A percentile compares a stretch with the other conserved stretches of the same genome.
These are phyloP conservation scores for Symbiodinium natans DNA, from an alignment of 73 alveolate species.

Conservation along the genomic window DNA sequence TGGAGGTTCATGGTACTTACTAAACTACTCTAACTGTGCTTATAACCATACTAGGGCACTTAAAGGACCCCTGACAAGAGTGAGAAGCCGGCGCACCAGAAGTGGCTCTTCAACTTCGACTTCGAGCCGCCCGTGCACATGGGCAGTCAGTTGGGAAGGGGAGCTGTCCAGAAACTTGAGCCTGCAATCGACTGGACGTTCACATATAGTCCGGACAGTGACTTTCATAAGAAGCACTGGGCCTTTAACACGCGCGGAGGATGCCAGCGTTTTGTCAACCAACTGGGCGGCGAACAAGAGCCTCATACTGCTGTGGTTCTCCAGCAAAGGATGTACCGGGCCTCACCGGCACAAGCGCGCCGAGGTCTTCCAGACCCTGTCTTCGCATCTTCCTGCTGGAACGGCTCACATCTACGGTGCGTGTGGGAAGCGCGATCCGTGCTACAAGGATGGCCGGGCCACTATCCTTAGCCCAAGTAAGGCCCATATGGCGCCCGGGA, in stretches of 20 bases:
- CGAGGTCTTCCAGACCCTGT: background rate
- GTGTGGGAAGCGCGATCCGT: background rate
- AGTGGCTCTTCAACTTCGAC: conserved; percentile 9
- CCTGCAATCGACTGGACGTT: background rate
- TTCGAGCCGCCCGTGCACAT: background rate
- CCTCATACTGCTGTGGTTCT: conserved; percentile 3
- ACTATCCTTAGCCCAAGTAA: too few species aligned
- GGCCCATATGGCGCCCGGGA: too few species aligned
- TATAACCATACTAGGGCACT: too few species aligned
- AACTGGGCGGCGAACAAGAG: background rate
- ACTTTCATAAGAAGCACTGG: background rate
- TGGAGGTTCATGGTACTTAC: too few species aligned
- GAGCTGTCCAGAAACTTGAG: background rate
- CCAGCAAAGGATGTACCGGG: background rate
- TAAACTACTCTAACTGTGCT: too few species aligned
- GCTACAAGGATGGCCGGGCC: background rate
- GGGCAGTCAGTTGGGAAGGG: too few species aligned
- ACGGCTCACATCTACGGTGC: background rate
- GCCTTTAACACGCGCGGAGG: background rate
- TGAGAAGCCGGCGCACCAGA: background rate
- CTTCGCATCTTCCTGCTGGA: background rate
- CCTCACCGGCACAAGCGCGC: background rate
- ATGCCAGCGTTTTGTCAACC: background rate
- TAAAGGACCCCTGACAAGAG: background rate
- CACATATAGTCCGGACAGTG: background rate